These are phyloP conservation scores for Hypoxylon lienhwacheense DNA, from an alignment of 495 filamentous ascomycete genomes.

Conservation along the genomic window DNA sequence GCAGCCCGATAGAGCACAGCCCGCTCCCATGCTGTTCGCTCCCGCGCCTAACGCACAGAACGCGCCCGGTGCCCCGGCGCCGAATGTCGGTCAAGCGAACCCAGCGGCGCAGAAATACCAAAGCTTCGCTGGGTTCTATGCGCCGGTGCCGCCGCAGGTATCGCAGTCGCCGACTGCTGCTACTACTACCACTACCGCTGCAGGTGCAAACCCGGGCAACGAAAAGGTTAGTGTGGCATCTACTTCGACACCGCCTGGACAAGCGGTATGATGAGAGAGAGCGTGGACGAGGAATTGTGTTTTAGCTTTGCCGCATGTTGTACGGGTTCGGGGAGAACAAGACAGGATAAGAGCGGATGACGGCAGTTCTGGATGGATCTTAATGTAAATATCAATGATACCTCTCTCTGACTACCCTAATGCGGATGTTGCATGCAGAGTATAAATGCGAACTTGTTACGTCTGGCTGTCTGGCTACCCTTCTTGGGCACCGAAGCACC, in stretches of 20 bases:
- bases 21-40: too few species aligned
- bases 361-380: constrained; percentile 2
- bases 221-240: constrained; percentile 15
- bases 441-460: constrained; percentile 6
- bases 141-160: constrained; percentile 2
- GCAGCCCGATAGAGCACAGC: constrained; percentile 12
- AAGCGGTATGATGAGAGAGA: constrained; percentile 5
- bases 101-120: constrained; percentile 20
- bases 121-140: constrained; percentile 33
- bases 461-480: too few species aligned
- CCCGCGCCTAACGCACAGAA: too few species aligned
- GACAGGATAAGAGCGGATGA: constrained; percentile 7
- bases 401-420: too few species aligned
- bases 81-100: background rate
- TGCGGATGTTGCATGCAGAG: constrained; percentile 1
- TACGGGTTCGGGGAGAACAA: constrained; percentile 1
- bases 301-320: constrained; percentile 13
- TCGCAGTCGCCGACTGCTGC: background rate
- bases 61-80: background rate
- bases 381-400: constrained; percentile 26
- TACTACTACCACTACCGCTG: too few species aligned
- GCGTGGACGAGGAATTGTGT: constrained; percentile 4
- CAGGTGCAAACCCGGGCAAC: constrained; percentile 2
- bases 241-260: constrained; percentile 13
- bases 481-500: constrained; percentile 23